Conservation (phyloP, 176 grass and related monocot species). For the Ampelocalamus luodianensis region DNA sequence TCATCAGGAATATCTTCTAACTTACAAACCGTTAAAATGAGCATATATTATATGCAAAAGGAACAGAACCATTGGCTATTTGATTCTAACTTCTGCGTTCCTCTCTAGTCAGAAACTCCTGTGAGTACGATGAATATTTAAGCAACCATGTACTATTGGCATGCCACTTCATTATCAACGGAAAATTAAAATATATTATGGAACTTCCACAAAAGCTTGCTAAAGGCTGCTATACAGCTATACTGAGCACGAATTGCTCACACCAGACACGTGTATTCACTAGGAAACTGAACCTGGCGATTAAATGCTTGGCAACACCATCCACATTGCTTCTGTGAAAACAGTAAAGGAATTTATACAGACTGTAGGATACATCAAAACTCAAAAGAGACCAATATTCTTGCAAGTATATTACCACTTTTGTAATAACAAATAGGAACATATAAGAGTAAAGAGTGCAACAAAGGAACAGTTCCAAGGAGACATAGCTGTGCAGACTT, state of each 20-base stretch:
- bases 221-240: not conserved
- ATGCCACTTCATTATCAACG: not conserved
- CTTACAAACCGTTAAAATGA: not conserved
- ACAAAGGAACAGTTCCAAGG: conserved; percentile 10
- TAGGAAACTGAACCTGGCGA: not conserved
- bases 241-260: not conserved
- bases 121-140: conserved; percentile 1
- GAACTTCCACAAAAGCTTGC: conserved; percentile 22
- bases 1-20: conserved; percentile 24
- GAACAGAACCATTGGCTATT: not conserved
- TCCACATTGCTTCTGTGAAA: not conserved
- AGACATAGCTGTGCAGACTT: conserved; percentile 10
- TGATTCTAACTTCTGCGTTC: not conserved
- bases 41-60: not conserved
- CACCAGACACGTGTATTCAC: conserved; percentile 4
- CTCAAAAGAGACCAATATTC: not conserved
- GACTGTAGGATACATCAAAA: not conserved
- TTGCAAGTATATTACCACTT: not conserved
- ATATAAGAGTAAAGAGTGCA: not conserved
- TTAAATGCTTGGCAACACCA: not conserved
- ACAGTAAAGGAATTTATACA: conserved; percentile 10
- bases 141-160: conserved; percentile 11
- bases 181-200: not conserved
- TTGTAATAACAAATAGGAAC: conserved; percentile 17
- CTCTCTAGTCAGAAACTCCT: not conserved